These are phyloP conservation scores for Sarocladiaceae sp. DNA, from an alignment of 2,329 filamentous ascomycete genomes.

Conservation along the genomic window DNA sequence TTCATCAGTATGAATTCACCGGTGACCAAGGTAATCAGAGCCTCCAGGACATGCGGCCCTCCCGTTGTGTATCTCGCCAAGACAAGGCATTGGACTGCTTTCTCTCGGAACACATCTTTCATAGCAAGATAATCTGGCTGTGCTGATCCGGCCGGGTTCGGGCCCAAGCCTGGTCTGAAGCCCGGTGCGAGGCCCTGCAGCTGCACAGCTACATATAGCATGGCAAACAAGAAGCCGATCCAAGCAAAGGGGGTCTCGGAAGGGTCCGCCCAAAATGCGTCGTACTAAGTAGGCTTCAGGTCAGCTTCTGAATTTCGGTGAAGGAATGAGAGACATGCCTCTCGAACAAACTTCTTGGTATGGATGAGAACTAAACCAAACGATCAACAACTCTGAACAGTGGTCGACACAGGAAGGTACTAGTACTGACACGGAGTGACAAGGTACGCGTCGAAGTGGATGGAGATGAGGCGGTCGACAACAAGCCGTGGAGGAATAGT, in stretches of 20 bases:
- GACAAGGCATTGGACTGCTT: slow-evolving; percentile 28
- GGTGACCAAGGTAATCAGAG: slow-evolving; percentile 21
- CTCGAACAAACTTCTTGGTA: neutral
- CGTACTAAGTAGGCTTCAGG: neutral
- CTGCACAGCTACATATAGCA: neutral
- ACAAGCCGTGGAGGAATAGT: no score
- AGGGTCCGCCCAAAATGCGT: neutral
- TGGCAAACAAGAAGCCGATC: neutral
- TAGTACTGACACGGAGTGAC: no score
- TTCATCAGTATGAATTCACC: no score
- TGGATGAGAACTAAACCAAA: neutral
- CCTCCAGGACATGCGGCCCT: slow-evolving; percentile 34
- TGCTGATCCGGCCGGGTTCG: no score
- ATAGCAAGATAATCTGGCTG: neutral
- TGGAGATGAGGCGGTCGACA: no score
- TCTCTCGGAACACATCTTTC: slow-evolving; percentile 16
- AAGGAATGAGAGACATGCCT: neutral
- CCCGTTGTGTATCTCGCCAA: slow-evolving; percentile 34
- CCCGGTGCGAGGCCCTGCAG: neutral
- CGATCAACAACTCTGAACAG: no score
- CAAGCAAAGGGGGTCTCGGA: neutral
- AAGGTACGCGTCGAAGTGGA: no score
- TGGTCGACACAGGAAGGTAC: no score
- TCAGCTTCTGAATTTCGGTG: neutral
- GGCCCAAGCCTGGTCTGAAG: neutral